Base-by-base conservation (phyloP, 2,329 filamentous ascomycete genomes). In the Tolypocladium endophyticum region DNA sequence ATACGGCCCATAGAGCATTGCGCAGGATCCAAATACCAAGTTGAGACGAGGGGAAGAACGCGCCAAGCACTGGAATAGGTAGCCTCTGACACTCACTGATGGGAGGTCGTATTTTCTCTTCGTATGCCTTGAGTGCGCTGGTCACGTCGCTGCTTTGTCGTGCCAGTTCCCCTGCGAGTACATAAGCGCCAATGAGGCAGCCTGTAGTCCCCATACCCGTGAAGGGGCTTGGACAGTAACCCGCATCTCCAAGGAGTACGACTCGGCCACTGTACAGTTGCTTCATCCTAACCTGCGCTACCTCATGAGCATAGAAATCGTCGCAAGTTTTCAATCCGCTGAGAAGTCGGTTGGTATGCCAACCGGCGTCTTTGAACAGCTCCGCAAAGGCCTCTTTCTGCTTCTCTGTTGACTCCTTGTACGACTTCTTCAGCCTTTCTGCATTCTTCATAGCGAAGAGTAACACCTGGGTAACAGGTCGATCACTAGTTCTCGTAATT, bases 91-190 rank as follows among this genome's bases (percentile, higher is more conserved):
- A 39, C 12, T 39, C 36, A 6, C 3, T 11, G 36, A 39, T 39
- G 36, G 12, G 12, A 6, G 36, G 36, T 11, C 36, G 36, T 11
- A 39, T 39, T 12, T 39, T 39, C 36, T 12, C 36, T 6, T 39
- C 38, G 16, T 41, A 41, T 20, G 38, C 38, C 1, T 7, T 41
- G 1, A 41, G 38, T 16, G 38, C 38, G 3, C 38, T 6, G 14
- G 2, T 20, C 14, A 41, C 14, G 14, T 39, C 36, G 36, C 9
- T 39, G 4, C 60, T 35, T 12, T 61, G 59, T 59, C 60, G 64
- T 52, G 61, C 60, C 30, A 79, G 70, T 64, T 80, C 80, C 4
- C 80, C 80, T 0, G 79, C 79, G 1, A 84, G 71, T 3, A 82
- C 67, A 64, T 83, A 83, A 0, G 78, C 79, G 1, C 76, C 75